A percentile compares a stretch with the other conserved stretches of the same genome.
Conservation (phyloP, 2,329 filamentous ascomycete species). For the Fusarium lateritium region DNA sequence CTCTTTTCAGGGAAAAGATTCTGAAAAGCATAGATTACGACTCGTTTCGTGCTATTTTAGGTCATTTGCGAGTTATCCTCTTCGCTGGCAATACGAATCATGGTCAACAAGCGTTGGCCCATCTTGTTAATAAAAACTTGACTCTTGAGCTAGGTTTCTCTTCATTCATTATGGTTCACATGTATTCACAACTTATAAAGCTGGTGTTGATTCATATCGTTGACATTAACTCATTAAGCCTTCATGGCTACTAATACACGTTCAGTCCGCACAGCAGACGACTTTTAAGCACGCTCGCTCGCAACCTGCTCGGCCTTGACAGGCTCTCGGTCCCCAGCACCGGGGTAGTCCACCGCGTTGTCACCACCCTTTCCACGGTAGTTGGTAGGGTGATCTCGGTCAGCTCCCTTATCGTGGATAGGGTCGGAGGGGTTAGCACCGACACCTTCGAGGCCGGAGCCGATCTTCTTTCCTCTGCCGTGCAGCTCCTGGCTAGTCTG, state of each 20-base stretch:
- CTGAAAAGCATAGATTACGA: too few species aligned
- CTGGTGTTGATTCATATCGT: constrained; percentile 13
- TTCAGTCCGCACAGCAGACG: constrained; percentile 8
- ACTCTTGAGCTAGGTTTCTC: too few species aligned
- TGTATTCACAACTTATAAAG: too few species aligned
- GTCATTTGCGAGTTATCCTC: too few species aligned
- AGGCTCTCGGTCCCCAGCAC: constrained; percentile 44
- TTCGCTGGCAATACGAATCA: too few species aligned
- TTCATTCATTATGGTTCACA: too few species aligned
- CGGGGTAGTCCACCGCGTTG: constrained; percentile 35
- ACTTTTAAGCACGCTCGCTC: constrained; percentile 37
- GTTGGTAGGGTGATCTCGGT: constrained; percentile 48
- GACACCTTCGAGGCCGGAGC: constrained; percentile 57
- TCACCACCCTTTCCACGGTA: constrained; percentile 37
- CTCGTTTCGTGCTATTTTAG: too few species aligned
- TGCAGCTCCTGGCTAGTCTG: constrained; percentile 60
- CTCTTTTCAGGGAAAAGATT: too few species aligned
- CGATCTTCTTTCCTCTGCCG: constrained; percentile 55
- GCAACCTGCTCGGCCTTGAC: constrained; percentile 44
- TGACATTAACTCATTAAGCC: constrained; percentile 36
- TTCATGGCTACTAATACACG: constrained; percentile 25
- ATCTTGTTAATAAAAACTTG: too few species aligned
- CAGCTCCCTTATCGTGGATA: constrained; percentile 50
- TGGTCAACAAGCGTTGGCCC: too few species aligned
- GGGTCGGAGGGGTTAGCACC: constrained; percentile 53